Evolutionary conservation across 164 flowering plant genomes (phyloP).

Genomic region (Berberis thunbergii): DNA sequence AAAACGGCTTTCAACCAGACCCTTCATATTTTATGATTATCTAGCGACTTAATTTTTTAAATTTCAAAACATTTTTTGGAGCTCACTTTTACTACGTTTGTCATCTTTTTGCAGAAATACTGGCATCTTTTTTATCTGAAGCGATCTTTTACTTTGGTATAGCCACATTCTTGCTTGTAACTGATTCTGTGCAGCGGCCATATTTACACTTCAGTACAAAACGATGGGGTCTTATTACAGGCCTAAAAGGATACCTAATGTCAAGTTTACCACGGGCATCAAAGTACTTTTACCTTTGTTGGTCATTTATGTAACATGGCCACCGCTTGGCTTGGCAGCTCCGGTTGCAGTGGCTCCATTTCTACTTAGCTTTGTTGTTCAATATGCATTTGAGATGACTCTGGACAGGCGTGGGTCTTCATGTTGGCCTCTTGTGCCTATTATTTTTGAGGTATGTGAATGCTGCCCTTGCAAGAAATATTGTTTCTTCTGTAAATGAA

Average conservation of each 20-base stretch:
- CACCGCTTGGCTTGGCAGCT: conserved; percentile 50
- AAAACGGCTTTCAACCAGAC: too few species aligned
- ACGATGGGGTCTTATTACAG: conserved; percentile 86
- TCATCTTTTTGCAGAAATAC: conserved; percentile 43
- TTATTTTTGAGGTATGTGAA: conserved; percentile 69
- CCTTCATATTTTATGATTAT: too few species aligned
- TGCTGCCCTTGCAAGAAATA: not conserved
- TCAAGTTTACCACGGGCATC: conserved; percentile 57
- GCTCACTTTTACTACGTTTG: not conserved
- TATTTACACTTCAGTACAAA: conserved; percentile 63
- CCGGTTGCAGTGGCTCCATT: conserved; percentile 68
- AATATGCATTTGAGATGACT: conserved; percentile 48
- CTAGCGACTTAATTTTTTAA: too few species aligned
- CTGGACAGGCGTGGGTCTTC: conserved; percentile 50
- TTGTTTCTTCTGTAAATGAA: not conserved
- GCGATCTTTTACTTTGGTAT: conserved; percentile 59
- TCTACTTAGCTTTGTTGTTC: conserved; percentile 56
- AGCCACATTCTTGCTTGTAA: conserved; percentile 43
- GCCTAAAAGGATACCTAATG: conserved; percentile 70
- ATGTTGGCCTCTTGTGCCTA: conserved; percentile 84
- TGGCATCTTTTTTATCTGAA: conserved; percentile 41
- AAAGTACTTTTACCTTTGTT: conserved; percentile 64
- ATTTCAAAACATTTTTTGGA: not conserved
- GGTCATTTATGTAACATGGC: conserved; percentile 63
- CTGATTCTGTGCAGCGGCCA: conserved; percentile 66